phyloP scores from a whole-genome alignment of 1,139 yeast species.

The Pichia sp. region DNA sequence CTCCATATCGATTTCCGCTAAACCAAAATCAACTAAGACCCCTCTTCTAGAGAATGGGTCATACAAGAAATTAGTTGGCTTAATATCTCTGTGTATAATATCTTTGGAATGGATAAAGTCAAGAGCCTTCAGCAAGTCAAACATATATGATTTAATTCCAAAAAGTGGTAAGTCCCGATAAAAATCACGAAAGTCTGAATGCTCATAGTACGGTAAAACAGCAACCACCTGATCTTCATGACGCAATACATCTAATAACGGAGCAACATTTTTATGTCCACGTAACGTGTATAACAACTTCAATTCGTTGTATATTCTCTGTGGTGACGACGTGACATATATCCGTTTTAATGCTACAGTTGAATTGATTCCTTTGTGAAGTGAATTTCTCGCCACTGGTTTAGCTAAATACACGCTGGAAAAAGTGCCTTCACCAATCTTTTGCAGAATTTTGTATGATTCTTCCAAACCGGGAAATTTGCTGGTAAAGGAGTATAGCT shows the following conservation, averaged over 20 bases:
- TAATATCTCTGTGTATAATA: conserved; percentile 83
- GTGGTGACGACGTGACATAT: conserved; percentile 93
- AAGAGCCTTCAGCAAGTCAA: conserved; percentile 72
- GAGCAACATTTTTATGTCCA: conserved; percentile 77
- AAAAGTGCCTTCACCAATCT: conserved; percentile 94
- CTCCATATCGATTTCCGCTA: conserved; percentile 54
- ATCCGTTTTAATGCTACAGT: conserved; percentile 90
- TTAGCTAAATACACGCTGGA: conserved; percentile 76
- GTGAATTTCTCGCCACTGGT: conserved; percentile 10
- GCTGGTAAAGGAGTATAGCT: conserved; percentile 58
- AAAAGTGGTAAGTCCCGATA: conserved; percentile 73
- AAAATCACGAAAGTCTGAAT: conserved; percentile 84
- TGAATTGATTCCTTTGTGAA: conserved; percentile 17
- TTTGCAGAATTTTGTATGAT: conserved; percentile 66
- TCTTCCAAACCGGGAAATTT: conserved; percentile 60
- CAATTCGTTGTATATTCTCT: conserved; percentile 82
- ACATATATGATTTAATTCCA: conserved; percentile 78
- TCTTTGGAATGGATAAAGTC: conserved; percentile 71
- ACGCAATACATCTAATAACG: conserved; percentile 81
- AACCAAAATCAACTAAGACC: conserved; percentile 86
- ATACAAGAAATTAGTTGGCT: conserved; percentile 84
- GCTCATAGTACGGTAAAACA: conserved; percentile 86
- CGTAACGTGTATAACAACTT: conserved; percentile 63
- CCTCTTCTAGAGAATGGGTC: conserved; percentile 75
- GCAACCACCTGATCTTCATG: conserved; percentile 90